A percentile compares a stretch with the other conserved stretches of the same genome.
These are phyloP conservation scores for Botrytis byssoidea DNA, from an alignment of 2,329 filamentous ascomycete species.

Conservation along the genomic window DNA sequence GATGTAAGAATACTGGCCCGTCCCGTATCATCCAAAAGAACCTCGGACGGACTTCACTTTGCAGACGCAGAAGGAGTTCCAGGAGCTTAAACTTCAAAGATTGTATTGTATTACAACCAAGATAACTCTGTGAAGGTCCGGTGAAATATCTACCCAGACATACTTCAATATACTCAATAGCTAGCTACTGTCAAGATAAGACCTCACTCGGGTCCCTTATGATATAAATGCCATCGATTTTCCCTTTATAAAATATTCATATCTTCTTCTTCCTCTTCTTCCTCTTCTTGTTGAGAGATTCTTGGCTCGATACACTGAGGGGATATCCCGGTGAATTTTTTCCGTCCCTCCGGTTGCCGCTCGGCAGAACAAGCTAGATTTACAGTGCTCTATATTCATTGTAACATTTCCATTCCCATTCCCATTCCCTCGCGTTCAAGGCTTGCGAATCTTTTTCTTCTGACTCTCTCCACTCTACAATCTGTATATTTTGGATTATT, in stretches of 20 bases:
- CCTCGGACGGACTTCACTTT: not conserved
- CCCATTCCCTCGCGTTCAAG: not conserved
- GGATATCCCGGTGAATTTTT: conserved; percentile 17
- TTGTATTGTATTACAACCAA: not conserved
- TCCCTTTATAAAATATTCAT: not conserved
- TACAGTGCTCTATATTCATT: not conserved
- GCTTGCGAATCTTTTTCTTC: conserved; percentile 7
- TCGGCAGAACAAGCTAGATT: conserved; percentile 15
- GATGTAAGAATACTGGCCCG: not conserved
- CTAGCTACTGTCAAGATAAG: not conserved
- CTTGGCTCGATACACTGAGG: conserved; percentile 1
- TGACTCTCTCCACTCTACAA: not conserved
- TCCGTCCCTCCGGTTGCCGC: conserved; percentile 16
- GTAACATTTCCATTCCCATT: not conserved
- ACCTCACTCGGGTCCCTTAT: conserved; percentile 5
- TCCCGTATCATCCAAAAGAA: not conserved
- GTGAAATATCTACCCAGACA: not conserved
- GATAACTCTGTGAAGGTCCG: conserved; percentile 1
- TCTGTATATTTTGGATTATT: conserved; percentile 20
- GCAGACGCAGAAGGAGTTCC: conserved; percentile 4
- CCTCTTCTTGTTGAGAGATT: not conserved
- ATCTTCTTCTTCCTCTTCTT: conserved; percentile 1
- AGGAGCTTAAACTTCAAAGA: not conserved
- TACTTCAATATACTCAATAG: not conserved
- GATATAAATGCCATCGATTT: conserved; percentile 6